Evolutionary conservation across 495 filamentous ascomycete genomes (phyloP).

Genomic region (Pyrenopolyporus hunteri): DNA sequence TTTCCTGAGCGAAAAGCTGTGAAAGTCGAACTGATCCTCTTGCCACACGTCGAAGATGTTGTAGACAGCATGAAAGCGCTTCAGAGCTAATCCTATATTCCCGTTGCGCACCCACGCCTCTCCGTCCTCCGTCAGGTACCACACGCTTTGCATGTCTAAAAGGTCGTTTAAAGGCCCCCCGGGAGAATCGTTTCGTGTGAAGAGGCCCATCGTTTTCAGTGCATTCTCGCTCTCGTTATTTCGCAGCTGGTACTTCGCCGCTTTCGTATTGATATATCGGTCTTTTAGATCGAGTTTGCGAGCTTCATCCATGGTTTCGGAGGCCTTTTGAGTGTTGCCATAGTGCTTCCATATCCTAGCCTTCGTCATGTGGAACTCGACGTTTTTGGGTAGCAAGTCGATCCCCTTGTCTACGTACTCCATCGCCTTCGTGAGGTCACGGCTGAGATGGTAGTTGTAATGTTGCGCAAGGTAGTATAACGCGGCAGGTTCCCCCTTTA

Average conservation of each 20-base stretch:
- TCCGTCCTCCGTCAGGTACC: constrained; percentile 95
- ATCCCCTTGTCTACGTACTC: constrained; percentile 85
- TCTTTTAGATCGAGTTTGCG: constrained; percentile 84
- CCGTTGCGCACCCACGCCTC: constrained; percentile 85
- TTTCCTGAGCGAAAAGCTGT: constrained; percentile 93
- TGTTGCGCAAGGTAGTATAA: constrained; percentile 96
- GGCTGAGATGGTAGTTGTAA: constrained; percentile 89
- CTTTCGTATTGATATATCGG: constrained; percentile 97
- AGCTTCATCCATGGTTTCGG: constrained; percentile 87
- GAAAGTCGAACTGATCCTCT: constrained; percentile 99
- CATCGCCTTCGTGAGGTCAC: constrained; percentile 80
- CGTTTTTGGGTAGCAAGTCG: constrained; percentile 73
- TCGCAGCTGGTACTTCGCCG: constrained; percentile 94
- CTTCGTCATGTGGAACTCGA: constrained; percentile 94
- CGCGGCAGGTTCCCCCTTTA: constrained; percentile 75
- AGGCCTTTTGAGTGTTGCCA: constrained; percentile 79
- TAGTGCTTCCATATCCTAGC: constrained; percentile 94
- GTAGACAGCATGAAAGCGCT: constrained; percentile 82
- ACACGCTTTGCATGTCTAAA: constrained; percentile 98
- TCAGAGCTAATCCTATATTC: constrained; percentile 84
- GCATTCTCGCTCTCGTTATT: constrained; percentile 89
- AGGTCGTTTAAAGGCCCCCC: constrained; percentile 90
- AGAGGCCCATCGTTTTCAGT: constrained; percentile 88
- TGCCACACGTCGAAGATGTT: constrained; percentile 97
- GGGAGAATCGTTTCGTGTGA: constrained; percentile 83